These are phyloP conservation scores for Prunus campanulata DNA, from an alignment of 306 rosid species.

Conservation along the genomic window DNA sequence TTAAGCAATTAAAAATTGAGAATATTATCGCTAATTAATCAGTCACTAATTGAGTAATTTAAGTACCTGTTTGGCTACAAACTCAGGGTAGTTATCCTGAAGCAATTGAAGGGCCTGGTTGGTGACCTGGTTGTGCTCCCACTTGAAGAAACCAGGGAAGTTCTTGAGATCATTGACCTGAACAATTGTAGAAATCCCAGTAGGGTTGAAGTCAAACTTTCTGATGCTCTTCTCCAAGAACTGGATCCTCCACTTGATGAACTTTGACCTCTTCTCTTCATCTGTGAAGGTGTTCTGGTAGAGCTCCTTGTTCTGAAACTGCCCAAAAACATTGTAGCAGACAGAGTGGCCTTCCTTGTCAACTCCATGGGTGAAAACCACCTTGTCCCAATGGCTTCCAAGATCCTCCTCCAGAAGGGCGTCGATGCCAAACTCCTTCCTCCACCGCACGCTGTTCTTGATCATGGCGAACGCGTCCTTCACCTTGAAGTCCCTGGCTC, in stretches of 20 bases:
- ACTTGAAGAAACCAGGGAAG: slow-evolving; percentile 39
- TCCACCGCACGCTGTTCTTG: slow-evolving; percentile 75
- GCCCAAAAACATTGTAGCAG: slow-evolving; percentile 58
- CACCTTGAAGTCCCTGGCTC: slow-evolving; percentile 86
- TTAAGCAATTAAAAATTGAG: neutral
- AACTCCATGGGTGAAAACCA: slow-evolving; percentile 48
- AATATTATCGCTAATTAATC: no score
- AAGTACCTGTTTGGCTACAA: slow-evolving; percentile 56
- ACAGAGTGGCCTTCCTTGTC: slow-evolving; percentile 58
- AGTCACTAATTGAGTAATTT: no score
- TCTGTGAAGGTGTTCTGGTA: slow-evolving; percentile 46
- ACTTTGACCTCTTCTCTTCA: slow-evolving; percentile 44
- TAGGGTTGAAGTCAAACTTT: slow-evolving; percentile 49
- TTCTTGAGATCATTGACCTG: slow-evolving; percentile 57
- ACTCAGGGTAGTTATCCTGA: slow-evolving; percentile 62
- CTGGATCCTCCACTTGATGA: slow-evolving; percentile 50
- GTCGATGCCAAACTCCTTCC: slow-evolving; percentile 68
- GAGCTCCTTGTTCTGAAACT: slow-evolving; percentile 42
- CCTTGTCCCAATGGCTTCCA: slow-evolving; percentile 45
- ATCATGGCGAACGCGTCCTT: slow-evolving; percentile 83
- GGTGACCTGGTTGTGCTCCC: slow-evolving; percentile 46
- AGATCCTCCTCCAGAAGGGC: slow-evolving; percentile 44
- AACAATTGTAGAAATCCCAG: slow-evolving; percentile 43
- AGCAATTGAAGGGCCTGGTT: slow-evolving; percentile 48
- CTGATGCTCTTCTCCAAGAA: slow-evolving; percentile 54